phyloP scores from a whole-genome alignment of 805 yeast genomes.

The Lachancea lanzarotensis region DNA sequence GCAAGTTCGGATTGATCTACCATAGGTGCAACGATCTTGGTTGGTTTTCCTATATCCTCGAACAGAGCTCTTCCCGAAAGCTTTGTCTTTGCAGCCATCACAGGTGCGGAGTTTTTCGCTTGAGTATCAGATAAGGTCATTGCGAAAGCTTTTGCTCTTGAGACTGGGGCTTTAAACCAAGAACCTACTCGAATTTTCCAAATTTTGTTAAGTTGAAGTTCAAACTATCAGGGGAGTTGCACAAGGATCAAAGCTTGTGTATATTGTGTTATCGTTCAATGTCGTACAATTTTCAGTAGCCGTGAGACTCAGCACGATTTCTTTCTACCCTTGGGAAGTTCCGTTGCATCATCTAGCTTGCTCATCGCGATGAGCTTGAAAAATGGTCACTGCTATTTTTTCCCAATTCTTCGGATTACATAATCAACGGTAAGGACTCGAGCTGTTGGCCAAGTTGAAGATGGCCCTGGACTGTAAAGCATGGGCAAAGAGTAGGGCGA shows the following conservation, averaged over 20 bases:
- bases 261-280: background rate
- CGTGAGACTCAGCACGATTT: too few species aligned
- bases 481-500: slow-evolving; percentile 72
- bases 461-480: slow-evolving; percentile 64
- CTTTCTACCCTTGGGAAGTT: background rate
- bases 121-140: background rate
- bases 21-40: slow-evolving; percentile 93
- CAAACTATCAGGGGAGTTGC: too few species aligned
- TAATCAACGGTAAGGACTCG: slow-evolving; percentile 1
- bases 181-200: background rate
- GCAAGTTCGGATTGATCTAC: slow-evolving; percentile 96
- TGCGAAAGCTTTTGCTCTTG: background rate
- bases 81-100: background rate
- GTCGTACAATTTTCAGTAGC: too few species aligned
- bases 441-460: slow-evolving; percentile 18
- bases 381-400: background rate
- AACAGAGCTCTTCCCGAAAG: slow-evolving; percentile 61
- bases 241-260: background rate
- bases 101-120: background rate
- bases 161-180: background rate
- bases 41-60: slow-evolving; percentile 65
- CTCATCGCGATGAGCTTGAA: background rate
- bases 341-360: background rate
- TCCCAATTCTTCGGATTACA: background rate
- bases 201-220: background rate